Evolutionary conservation across 345 rosid genomes (phyloP).

Genomic region (Draba incana): DNA sequence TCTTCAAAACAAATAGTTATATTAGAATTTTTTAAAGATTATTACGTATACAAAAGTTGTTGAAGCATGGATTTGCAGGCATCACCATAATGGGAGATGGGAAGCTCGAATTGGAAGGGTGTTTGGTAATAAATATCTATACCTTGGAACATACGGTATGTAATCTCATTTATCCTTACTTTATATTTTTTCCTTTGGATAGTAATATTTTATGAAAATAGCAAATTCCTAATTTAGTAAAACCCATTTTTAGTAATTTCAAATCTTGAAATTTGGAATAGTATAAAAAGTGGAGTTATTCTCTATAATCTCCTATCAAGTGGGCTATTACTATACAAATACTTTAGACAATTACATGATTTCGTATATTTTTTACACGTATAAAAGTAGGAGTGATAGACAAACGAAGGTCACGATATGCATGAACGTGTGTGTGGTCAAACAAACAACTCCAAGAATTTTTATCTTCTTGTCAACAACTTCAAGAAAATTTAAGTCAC

Average conservation of each 20-base stretch:
- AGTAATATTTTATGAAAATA: constrained; percentile 6
- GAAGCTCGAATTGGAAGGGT: constrained; percentile 83
- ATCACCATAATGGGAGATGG: constrained; percentile 84
- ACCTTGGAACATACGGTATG: constrained; percentile 71
- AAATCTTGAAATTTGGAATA: constrained; percentile 14
- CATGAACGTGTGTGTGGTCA: constrained; percentile 18
- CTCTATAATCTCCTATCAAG: not conserved
- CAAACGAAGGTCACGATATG: constrained; percentile 14
- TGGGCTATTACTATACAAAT: not conserved
- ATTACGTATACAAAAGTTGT: not conserved
- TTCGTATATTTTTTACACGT: not conserved
- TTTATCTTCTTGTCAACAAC: constrained; percentile 15
- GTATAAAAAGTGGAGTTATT: constrained; percentile 1
- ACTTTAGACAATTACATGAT: not conserved
- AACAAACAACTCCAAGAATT: constrained; percentile 23
- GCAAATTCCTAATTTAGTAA: not conserved
- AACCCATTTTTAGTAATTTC: not conserved
- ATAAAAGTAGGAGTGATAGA: not conserved
- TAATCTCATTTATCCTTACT: constrained; percentile 7
- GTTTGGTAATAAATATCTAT: constrained; percentile 75
- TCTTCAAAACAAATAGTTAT: not conserved
- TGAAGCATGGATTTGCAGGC: constrained; percentile 46
- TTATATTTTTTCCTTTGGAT: not conserved
- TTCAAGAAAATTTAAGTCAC: constrained; percentile 37
- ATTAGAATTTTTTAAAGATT: not conserved